These are phyloP conservation scores for Lophiotrema nucula DNA, from an alignment of 495 filamentous ascomycete species.

Conservation along the genomic window DNA sequence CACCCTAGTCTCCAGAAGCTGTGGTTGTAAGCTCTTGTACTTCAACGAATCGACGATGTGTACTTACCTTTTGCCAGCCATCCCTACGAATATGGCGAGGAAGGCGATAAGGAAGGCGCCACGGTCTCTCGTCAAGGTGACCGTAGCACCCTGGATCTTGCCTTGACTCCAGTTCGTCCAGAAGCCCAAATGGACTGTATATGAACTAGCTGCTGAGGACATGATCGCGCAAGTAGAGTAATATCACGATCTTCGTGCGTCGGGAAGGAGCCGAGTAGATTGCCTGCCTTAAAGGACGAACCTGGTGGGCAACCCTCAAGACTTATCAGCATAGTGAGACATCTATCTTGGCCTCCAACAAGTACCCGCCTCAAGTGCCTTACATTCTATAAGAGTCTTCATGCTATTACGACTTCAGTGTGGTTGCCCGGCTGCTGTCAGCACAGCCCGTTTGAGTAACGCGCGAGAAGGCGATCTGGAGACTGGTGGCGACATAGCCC, in stretches of 20 bases:
- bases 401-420: neutral
- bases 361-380: neutral
- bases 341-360: neutral
- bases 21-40: too few relatives aligned
- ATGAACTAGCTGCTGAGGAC: neutral
- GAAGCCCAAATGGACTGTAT: conserved; percentile 33
- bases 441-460: neutral
- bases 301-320: neutral
- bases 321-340: neutral
- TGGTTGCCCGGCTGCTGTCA: neutral
- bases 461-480: neutral
- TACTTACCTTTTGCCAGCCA: conserved; percentile 33
- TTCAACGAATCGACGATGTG: too few relatives aligned
- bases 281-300: neutral
- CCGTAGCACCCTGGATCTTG: conserved; percentile 41
- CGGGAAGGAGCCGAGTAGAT: neutral
- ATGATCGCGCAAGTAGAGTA: neutral
- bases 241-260: neutral
- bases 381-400: neutral
- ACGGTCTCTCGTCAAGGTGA: conserved; percentile 41
- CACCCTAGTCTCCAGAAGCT: conserved; percentile 45
- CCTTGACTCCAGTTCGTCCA: conserved; percentile 50
- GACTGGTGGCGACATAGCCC: neutral
- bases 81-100: conserved; percentile 44
- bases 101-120: conserved; percentile 46